phyloP scores from a whole-genome alignment of 345 rosid genomes.

The Mercurialis annua region DNA sequence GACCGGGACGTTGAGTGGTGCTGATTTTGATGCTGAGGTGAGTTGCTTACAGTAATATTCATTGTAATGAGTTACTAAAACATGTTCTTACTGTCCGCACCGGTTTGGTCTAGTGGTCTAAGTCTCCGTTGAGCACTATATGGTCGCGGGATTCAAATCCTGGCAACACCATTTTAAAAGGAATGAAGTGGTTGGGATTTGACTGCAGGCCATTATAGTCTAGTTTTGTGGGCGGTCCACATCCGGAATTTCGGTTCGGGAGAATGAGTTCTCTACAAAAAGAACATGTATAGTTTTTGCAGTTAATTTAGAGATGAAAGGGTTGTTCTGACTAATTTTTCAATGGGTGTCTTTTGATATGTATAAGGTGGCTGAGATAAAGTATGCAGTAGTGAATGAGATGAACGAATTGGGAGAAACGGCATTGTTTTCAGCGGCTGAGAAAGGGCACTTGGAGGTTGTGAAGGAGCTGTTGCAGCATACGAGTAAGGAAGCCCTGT shows the following conservation, averaged over 20 bases:
- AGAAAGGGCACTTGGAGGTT: slow-evolving; percentile 75
- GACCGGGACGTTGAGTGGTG: slow-evolving; percentile 51
- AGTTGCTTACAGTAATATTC: background rate
- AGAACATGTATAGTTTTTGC: too few relatives aligned
- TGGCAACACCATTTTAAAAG: too few relatives aligned
- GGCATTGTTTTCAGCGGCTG: slow-evolving; percentile 77
- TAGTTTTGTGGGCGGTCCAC: too few relatives aligned
- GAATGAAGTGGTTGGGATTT: too few relatives aligned
- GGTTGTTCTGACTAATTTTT: background rate
- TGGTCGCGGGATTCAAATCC: too few relatives aligned
- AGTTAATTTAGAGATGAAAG: background rate
- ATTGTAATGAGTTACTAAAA: too few relatives aligned
- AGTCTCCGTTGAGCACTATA: too few relatives aligned
- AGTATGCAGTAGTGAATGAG: slow-evolving; percentile 71
- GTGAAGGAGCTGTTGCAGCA: slow-evolving; percentile 64
- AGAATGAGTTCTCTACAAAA: too few relatives aligned
- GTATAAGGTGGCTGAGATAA: slow-evolving; percentile 61
- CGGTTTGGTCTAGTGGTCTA: too few relatives aligned
- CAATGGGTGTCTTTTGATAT: background rate
- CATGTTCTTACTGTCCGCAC: too few relatives aligned
- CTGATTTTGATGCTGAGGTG: slow-evolving; percentile 77
- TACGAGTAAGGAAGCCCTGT: slow-evolving; percentile 55
- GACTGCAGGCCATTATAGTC: too few relatives aligned
- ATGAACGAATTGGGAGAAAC: slow-evolving; percentile 96
- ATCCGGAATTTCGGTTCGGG: too few relatives aligned